Evolutionary conservation across 352 stramenopile genomes (phyloP), one percentile per base, ranked within the genome.

Genomic region (Phytopythium kandeliae): DNA sequence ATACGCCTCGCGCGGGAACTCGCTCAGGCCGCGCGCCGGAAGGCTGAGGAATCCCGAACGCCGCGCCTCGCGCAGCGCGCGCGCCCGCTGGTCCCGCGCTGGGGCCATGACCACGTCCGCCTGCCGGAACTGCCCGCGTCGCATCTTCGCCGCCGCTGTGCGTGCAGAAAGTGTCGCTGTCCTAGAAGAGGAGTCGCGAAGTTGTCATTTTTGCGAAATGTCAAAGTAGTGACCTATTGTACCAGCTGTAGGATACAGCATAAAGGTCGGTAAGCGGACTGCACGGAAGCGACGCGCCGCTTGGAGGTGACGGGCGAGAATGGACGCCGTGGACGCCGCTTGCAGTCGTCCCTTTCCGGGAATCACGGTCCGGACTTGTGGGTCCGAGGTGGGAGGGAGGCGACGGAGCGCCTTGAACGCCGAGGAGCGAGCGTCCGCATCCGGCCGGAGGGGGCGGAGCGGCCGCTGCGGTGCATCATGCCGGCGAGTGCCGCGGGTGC

Each of bases 1-100:
- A 51, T 80, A 88, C n/a, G 63, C 82, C 69, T 90, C 64, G n/a
- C 51, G 17, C 5, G 82, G 82, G 40, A 92, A 89, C 41, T 65
- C 67, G 22, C 54, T 76, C 24, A 92, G 51, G 42, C 51, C 67
- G 11, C 76, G 55, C 16, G 77, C 78, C 47, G 82, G 75, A 11
- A 92, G 50, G 45, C 65, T 86, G 9, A 92, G 62, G 34, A 89
- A 58, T 0, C 82, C 82, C 0, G 71, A 72, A 21, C 73, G 69
- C 46, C 82, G 59, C 31, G 82, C 82, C 52, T 92, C 75, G 19
- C 82, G 77, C 41, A 89, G 61, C 15, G 77, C 73, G 15, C 79
- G 62, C 1, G 58, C 65, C 16, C 53, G 74, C 48, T 82, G 79
- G 33, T 90, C 79, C 25, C 72, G 65, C 4, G 62, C 69, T 16